Evolutionary conservation across 208 protist genomes (phyloP), one percentile per base, ranked within the genome.

Genomic region (Acanthamoeba castellanii): DNA sequence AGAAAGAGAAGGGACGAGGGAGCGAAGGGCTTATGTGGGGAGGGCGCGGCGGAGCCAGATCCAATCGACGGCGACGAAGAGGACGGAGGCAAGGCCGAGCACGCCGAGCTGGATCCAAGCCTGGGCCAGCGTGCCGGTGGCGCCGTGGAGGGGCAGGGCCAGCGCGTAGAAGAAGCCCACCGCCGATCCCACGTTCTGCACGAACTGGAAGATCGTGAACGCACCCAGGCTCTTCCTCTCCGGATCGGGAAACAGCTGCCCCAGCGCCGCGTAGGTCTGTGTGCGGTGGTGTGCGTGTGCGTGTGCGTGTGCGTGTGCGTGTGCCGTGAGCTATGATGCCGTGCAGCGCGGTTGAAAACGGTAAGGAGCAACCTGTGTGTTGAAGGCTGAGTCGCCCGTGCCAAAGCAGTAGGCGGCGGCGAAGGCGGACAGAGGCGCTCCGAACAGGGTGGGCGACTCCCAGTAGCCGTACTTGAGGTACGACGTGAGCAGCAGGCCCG

Each of bases 191-290:
- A 95, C 30, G 59, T 92, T 94, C 55, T 95, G 94, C 25, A 88
- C n/a, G 25, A 95, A 82, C 88, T 94, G 85, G 66, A 89, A 95
- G 55, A 93, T 64, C 11, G 76, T 76, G 66, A 95, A 95, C 0
- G 94, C 68, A 6, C 52, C 32, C 9, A 89, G 76, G 47, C 76
- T 85, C 76, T 85, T 85, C 45, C 47, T 50, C 45, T 85, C 76
- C 20, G 76, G 76, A 13, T 85, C 76, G 16, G 52, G 34, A n/a
- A 61, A 90, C 78, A 95, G 59, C 81, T 95, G 37, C 20, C 92
- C 92, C 34, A 95, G 37, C 78, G 72, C 32, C 7, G 92, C 92
- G 47, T 95, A 95, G 18, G 76, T 84, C n/a, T 72, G 74, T 22
- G 52, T 16, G 7, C 52, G 16, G 52, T 7, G 16, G 11, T 16